Conservation (phyloP, 83 land plant genomes). For the Thuja plicata region DNA sequence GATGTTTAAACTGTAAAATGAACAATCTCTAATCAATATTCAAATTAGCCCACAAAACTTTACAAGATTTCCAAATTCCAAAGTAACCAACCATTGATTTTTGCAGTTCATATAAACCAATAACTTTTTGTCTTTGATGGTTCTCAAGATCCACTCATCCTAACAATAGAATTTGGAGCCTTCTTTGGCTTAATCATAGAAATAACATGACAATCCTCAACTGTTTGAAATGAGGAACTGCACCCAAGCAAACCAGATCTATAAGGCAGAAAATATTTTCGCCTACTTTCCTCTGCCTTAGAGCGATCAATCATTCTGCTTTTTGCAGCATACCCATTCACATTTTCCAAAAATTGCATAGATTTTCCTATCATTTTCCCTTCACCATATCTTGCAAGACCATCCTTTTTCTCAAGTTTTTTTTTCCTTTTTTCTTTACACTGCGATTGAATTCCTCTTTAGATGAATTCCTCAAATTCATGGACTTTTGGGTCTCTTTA, state of each 20-base stretch:
- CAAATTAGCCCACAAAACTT: too few relatives aligned
- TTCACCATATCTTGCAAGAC: neutral
- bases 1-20: neutral
- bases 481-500: neutral
- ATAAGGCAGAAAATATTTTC: neutral
- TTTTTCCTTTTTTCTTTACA: too few relatives aligned
- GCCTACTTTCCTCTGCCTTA: neutral
- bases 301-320: neutral
- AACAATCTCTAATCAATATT: too few relatives aligned
- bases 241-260: neutral
- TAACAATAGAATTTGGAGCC: neutral
- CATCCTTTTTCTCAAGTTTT: neutral
- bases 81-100: neutral
- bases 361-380: neutral
- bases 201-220: neutral
- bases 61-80: neutral
- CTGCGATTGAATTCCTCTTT: neutral
- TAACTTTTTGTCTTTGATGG: too few relatives aligned
- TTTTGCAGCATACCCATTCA: neutral
- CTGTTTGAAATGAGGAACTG: neutral
- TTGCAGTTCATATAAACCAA: neutral
- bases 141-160: too few relatives aligned
- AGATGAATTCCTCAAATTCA: neutral
- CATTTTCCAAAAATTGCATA: neutral
- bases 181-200: neutral